phyloP scores from a whole-genome alignment of 495 filamentous ascomycete species.

The Neurospora sp. region DNA sequence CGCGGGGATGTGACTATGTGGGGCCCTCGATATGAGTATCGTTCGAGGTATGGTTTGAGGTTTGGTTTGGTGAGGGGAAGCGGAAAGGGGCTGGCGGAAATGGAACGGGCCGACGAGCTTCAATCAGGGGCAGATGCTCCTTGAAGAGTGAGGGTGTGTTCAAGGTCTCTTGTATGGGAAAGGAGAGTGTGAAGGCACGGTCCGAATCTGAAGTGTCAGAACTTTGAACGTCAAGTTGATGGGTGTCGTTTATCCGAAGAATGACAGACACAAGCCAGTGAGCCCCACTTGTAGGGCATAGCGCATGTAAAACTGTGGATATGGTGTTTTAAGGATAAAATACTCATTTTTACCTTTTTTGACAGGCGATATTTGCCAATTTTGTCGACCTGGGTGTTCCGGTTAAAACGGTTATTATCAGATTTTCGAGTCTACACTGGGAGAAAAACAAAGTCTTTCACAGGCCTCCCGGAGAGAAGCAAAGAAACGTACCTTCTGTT shows the following conservation, averaged over 20 bases:
- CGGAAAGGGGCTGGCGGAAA: neutral
- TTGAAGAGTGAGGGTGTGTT: neutral
- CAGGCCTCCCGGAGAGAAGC: neutral
- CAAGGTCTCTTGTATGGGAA: neutral
- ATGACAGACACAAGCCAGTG: neutral
- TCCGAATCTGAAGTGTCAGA: neutral
- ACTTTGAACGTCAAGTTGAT: neutral
- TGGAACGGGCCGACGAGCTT: neutral
- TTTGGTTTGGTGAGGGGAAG: neutral
- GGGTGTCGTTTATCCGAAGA: neutral
- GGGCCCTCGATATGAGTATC: neutral
- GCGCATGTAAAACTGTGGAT: neutral
- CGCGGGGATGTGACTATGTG: neutral
- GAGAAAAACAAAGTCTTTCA: neutral
- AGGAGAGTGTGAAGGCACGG: neutral
- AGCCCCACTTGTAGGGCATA: neutral
- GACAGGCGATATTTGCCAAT: neutral
- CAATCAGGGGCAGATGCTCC: neutral
- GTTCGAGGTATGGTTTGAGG: neutral
- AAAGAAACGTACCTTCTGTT: neutral
- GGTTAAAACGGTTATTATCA: neutral
- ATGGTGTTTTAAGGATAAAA: neutral
- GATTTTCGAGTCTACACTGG: neutral
- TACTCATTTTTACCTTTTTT: neutral
- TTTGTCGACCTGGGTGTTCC: neutral